These are phyloP conservation scores for Rhytidhysteron rufulum DNA, from an alignment of 2,329 filamentous ascomycete species.

Conservation along the genomic window DNA sequence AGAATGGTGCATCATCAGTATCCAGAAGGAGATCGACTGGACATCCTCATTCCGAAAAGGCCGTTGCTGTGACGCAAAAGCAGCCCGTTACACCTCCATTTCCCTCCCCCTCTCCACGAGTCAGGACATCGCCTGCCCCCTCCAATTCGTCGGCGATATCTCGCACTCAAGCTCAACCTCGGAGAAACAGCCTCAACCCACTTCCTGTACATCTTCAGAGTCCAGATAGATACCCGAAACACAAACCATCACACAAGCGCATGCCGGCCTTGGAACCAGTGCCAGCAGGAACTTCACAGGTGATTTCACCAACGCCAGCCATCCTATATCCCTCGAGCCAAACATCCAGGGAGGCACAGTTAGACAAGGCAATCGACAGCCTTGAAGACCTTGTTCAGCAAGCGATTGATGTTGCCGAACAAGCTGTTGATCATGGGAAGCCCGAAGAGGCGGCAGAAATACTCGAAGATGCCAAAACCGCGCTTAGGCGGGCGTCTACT, in stretches of 20 bases:
- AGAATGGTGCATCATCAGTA: too few species aligned
- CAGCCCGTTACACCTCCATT: too few species aligned
- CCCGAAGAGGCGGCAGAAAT: constrained; percentile 37
- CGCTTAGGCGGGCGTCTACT: constrained; percentile 28
- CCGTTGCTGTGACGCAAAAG: too few species aligned
- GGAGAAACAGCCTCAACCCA: constrained; percentile 18
- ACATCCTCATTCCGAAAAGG: too few species aligned
- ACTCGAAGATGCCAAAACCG: constrained; percentile 35
- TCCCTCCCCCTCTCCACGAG: too few species aligned
- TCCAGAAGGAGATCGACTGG: too few species aligned
- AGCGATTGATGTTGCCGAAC: constrained; percentile 34
- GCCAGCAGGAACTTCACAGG: constrained; percentile 10
- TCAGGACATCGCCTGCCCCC: constrained; percentile 5
- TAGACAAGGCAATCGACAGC: constrained; percentile 33
- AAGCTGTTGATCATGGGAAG: constrained; percentile 26
- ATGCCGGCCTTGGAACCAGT: neutral
- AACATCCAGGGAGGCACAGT: constrained; percentile 10
- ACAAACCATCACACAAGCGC: constrained; percentile 4
- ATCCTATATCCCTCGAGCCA: constrained; percentile 12
- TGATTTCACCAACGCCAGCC: constrained; percentile 20
- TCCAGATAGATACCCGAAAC: constrained; percentile 13
- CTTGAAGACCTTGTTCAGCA: constrained; percentile 43
- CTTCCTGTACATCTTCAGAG: constrained; percentile 22
- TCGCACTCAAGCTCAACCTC: too few species aligned
- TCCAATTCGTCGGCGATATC: too few species aligned